Evolutionary conservation across 225 moss, liverwort and hornwort genomes (phyloP), one percentile per base, ranked within the genome.

Genomic region (Polytrichum formosum): DNA sequence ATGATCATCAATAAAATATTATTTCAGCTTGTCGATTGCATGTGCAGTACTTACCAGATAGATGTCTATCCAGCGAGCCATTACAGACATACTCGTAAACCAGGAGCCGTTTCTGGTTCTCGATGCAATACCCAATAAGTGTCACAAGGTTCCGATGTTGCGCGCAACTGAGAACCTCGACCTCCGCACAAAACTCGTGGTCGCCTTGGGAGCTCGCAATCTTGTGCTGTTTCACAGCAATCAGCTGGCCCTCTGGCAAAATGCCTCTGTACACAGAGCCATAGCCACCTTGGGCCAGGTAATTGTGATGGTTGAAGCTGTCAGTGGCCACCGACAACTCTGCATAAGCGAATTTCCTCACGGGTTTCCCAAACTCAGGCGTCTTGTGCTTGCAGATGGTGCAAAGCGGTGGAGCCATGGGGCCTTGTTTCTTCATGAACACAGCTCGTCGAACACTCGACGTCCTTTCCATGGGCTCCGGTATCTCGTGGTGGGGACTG

Each of bases 101-200:
- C 67, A 89, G 66, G 58, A 89, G 76, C 28, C 86, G 81, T 61
- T 76, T 83, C 6, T 73, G 77, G 35, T 80, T 74, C 63, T 89
- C 89, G 30, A 89, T 78, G 78, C 89, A 89, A 64, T 86, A 89
- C 20, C 89, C 89, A 37, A 89, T 81, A 46, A 89, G 77, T 18
- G 85, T 86, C 7, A 89, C 89, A n/a, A 89, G 79, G 70, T 89
- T 89, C 18, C 86, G 89, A 74, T 89, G 89, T 75, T 89, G 89
- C 66, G 89, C 89, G 73, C 89, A 89, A 79, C 89, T 89, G 60
- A 89, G 81, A 67, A 89, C 89, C 83, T 89, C 89, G 65, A 89
- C 81, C 72, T 89, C 89, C 18, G 89, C 83, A 53, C 83, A 84
- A 73, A 89, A 89, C 75, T 89, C 89, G 19, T 86, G 78, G 37